Conservation (phyloP, 352 stramenopile genomes). For the Phytophthora hybrid region DNA sequence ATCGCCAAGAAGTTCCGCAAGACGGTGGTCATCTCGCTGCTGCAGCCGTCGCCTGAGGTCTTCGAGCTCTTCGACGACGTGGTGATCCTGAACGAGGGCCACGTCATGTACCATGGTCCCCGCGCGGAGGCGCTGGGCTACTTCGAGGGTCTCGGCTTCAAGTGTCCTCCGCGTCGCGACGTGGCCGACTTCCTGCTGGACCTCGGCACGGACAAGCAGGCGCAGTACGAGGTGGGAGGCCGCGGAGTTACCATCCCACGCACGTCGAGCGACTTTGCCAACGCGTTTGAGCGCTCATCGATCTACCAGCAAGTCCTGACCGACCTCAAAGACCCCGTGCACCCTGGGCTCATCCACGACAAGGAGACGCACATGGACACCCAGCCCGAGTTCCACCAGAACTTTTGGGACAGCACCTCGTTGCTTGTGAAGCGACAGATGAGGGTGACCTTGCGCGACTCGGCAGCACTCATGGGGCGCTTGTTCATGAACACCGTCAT, state of each 20-base stretch:
- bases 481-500: conserved; percentile 50
- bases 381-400: conserved; percentile 21
- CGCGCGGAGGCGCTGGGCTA: conserved; percentile 56
- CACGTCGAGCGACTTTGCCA: conserved; percentile 26
- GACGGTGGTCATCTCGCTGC: conserved; percentile 78
- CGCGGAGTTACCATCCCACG: conserved; percentile 2
- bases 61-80: conserved; percentile 95
- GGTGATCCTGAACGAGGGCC: conserved; percentile 91
- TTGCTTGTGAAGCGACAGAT: conserved; percentile 15
- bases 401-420: conserved; percentile 14
- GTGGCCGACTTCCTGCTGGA: conserved; percentile 12
- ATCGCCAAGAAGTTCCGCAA: conserved; percentile 61
- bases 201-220: conserved; percentile 29
- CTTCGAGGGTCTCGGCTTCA: conserved; percentile 72
- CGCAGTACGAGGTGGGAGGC: conserved; percentile 36
- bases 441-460: conserved; percentile 15
- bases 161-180: conserved; percentile 8
- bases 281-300: conserved; percentile 28
- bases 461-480: conserved; percentile 36
- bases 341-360: conserved; percentile 33
- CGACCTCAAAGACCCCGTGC: conserved; percentile 21
- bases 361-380: conserved; percentile 22
- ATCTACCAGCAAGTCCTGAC: conserved; percentile 39
- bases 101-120: conserved; percentile 89
- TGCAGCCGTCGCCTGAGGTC: conserved; percentile 93